phyloP scores from a whole-genome alignment of 2,329 filamentous ascomycete genomes.

The Ceratocystis colombiana region DNA sequence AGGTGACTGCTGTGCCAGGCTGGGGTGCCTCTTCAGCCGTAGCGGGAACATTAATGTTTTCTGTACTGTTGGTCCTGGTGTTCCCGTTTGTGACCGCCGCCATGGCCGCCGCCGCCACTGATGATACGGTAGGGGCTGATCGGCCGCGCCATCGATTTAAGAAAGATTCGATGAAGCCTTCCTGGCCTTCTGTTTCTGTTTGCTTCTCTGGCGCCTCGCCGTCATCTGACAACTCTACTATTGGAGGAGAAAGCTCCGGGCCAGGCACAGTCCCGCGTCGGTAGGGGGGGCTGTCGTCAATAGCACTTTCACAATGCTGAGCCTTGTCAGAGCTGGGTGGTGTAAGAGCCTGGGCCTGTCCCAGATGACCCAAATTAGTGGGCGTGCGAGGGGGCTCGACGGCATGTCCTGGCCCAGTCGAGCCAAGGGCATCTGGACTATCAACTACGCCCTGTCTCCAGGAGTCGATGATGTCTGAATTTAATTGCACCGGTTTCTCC shows the following conservation, averaged over 20 bases:
- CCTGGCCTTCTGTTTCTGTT: background rate
- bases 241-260: background rate
- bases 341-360: constrained; percentile 6
- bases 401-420: constrained; percentile 30
- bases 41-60: background rate
- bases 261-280: background rate
- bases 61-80: constrained; percentile 6
- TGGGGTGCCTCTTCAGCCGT: background rate
- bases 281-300: background rate
- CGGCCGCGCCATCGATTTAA: constrained; percentile 18
- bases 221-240: background rate
- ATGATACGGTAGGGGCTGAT: constrained; percentile 1
- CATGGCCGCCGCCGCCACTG: constrained; percentile 19
- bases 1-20: too few relatives aligned
- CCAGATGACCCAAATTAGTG: constrained; percentile 1
- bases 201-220: background rate
- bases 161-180: constrained; percentile 17
- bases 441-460: constrained; percentile 61
- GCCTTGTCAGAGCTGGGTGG: constrained; percentile 14
- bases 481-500: constrained; percentile 29
- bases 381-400: background rate
- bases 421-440: constrained; percentile 33
- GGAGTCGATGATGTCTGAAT: constrained; percentile 68
- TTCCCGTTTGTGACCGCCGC: constrained; percentile 2
- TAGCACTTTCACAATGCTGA: background rate